Base-by-base conservation (phyloP, 305 asterid species). In the Striga hermonthica region DNA sequence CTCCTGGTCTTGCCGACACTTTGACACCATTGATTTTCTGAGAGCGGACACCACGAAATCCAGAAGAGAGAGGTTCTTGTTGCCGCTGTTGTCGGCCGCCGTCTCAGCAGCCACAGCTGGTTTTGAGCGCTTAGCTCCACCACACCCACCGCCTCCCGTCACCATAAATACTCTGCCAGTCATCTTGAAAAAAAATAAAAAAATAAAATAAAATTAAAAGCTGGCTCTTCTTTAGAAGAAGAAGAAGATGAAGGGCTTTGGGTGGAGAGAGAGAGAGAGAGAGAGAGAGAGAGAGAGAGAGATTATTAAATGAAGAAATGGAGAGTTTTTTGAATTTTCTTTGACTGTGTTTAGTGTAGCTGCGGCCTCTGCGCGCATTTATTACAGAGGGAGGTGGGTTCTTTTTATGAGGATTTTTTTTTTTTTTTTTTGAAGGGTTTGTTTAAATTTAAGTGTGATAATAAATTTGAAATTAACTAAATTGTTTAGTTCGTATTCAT, bases 21-120 rank as follows among this genome's bases (percentile, higher is more conserved):
- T 65, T 31, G 73, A 73, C 72, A 75, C 89, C 95, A 88, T 78
- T 0, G 98, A 84, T 69, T 88, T 91, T 59, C 88, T 88, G 48
- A 91, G 65, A 62, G 94, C 95, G 9, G 86, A 71, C 39, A 91
- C 16, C 0, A 86, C 64, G 22, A 82, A 68, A 64, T 80, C 86
- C 73, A 91, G 52, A 70, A 85, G 41, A 59, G 89, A 80, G 35
- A 79, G 28, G 11, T 83, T 73, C 75, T 73, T 75, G 61, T 60
- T 68, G 40, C 71, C 57, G 55, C 62, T 76, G 11, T 9, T 41
- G 9, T 47, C n/a, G n/a, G n/a, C n/a, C n/a, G n/a, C n/a, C n/a
- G n/a, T n/a, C n/a, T n/a, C n/a, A 47, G 10, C 14, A 15, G 7
- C 16, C 2, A 0, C 11, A 66, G 61, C 76, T 3, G 79, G 74